A percentile compares a stretch with the other conserved stretches of the same genome.
phyloP scores from a whole-genome alignment of 768 basidiomycete genomes.

The Russula virescens region DNA sequence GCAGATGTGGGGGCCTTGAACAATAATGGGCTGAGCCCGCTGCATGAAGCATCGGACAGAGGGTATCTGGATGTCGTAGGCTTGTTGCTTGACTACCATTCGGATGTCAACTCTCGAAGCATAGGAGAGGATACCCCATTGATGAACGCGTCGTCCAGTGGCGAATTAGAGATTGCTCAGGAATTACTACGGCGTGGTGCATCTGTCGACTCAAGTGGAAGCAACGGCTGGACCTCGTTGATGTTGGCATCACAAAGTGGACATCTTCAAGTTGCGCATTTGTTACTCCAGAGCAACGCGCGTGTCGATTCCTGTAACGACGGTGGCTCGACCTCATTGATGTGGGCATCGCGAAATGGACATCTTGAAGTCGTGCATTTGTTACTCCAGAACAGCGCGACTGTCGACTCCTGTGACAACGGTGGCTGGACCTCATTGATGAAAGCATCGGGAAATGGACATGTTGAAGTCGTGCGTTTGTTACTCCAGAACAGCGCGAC shows the following conservation, averaged over 20 bases:
- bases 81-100: not conserved
- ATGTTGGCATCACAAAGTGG: not conserved
- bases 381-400: not conserved
- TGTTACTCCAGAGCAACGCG: not conserved
- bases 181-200: not conserved
- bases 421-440: not conserved
- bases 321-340: not conserved
- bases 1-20: not conserved
- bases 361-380: not conserved
- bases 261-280: not conserved
- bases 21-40: not conserved
- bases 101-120: not conserved
- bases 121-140: not conserved
- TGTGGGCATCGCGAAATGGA: not conserved
- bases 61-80: not conserved
- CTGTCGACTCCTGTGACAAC: not conserved
- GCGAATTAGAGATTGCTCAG: not conserved
- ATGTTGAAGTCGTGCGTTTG: not conserved
- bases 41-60: not conserved
- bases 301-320: not conserved
- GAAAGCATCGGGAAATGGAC: not conserved
- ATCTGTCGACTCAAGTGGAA: not conserved
- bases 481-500: not conserved
- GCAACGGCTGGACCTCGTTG: not conserved
- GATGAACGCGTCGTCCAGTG: not conserved